phyloP scores from a whole-genome alignment of 352 stramenopile genomes.

The Globisporangium cystogenes region DNA sequence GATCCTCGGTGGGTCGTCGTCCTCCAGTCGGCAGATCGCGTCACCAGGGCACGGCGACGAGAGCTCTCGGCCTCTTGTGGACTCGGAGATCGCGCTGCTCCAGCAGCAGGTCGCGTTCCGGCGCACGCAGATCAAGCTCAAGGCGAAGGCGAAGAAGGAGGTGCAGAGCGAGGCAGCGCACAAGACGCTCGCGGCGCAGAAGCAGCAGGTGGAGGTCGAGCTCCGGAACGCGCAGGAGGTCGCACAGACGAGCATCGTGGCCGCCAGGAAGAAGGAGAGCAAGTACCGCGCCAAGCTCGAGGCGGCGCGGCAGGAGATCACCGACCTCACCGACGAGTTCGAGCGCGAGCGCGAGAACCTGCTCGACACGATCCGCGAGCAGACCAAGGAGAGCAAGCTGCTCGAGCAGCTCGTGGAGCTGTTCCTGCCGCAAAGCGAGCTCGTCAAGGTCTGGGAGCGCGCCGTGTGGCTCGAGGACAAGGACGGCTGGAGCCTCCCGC shows the following conservation, averaged over 20 bases:
- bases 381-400: constrained; percentile 85
- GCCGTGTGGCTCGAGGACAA: constrained; percentile 80
- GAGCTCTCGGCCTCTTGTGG: constrained; percentile 12
- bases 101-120: constrained; percentile 82
- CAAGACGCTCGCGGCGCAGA: constrained; percentile 57
- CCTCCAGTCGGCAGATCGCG: constrained; percentile 14
- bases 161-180: constrained; percentile 53
- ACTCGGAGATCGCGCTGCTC: constrained; percentile 69
- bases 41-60: constrained; percentile 1
- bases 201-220: constrained; percentile 70
- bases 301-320: constrained; percentile 76
- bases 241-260: constrained; percentile 44
- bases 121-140: constrained; percentile 72
- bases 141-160: constrained; percentile 69
- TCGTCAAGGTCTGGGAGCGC: constrained; percentile 87
- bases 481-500: constrained; percentile 71
- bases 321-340: constrained; percentile 79
- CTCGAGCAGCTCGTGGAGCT: constrained; percentile 85
- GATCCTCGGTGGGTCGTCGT: constrained; percentile 51
- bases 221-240: constrained; percentile 65
- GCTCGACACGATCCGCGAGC: constrained; percentile 85
- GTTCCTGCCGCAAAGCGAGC: constrained; percentile 78
- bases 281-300: constrained; percentile 73
- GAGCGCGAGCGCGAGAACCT: constrained; percentile 81
- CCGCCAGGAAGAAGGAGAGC: constrained; percentile 54